A percentile compares a stretch with the other conserved stretches of the same genome.
These are phyloP conservation scores for Sedum album DNA, from an alignment of 164 flowering plant genomes.

Conservation along the genomic window DNA sequence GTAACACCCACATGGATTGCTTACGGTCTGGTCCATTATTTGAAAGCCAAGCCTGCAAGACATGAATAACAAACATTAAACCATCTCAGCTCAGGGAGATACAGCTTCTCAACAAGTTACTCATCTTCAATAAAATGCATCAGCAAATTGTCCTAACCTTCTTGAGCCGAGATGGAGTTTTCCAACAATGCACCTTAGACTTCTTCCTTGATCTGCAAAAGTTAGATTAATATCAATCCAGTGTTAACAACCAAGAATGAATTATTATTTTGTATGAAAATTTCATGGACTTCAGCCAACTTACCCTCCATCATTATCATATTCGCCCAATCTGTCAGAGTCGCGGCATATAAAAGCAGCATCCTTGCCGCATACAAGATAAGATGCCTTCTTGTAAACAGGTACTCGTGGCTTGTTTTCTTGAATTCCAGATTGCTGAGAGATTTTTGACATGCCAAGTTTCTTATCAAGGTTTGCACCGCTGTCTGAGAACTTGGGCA, in stretches of 20 bases:
- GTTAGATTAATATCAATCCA: not conserved
- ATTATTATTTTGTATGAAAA: not conserved
- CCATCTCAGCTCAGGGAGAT: too few relatives aligned
- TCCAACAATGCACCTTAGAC: constrained; percentile 46
- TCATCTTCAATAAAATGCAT: not conserved
- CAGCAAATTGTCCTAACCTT: constrained; percentile 28
- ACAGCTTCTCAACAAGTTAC: not conserved
- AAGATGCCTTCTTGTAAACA: constrained; percentile 25
- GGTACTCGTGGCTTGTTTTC: constrained; percentile 24
- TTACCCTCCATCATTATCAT: constrained; percentile 29
- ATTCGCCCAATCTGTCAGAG: constrained; percentile 20
- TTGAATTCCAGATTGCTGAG: constrained; percentile 23
- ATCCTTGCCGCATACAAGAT: constrained; percentile 26
- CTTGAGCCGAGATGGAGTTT: constrained; percentile 32
- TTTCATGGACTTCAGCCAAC: constrained; percentile 9
- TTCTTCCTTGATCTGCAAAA: constrained; percentile 32
- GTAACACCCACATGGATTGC: constrained; percentile 32
- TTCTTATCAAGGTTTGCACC: constrained; percentile 23
- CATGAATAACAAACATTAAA: not conserved
- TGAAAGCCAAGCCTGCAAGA: constrained; percentile 37
- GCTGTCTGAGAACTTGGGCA: constrained; percentile 41
- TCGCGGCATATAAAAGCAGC: constrained; percentile 24
- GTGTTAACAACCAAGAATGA: not conserved
- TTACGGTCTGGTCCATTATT: constrained; percentile 27
- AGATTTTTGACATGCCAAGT: constrained; percentile 20